Evolutionary conservation across 495 filamentous ascomycete species (phyloP).

Genomic region (Haplographium delicatum): DNA sequence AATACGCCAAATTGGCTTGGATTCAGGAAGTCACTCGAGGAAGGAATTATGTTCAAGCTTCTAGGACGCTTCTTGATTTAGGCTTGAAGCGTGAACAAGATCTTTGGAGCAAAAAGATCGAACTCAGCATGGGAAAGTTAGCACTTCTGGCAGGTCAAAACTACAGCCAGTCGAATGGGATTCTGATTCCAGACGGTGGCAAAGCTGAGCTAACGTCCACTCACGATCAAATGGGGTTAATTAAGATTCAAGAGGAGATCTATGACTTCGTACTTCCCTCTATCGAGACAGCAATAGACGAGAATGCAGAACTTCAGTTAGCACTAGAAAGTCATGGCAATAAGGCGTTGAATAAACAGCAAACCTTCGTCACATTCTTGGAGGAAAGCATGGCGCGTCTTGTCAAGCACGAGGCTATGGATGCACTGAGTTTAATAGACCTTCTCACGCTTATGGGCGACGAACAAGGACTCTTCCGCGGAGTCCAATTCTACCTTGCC

Average conservation of each 20-base stretch:
- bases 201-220: constrained; percentile 37
- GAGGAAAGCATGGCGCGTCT: constrained; percentile 58
- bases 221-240: constrained; percentile 58
- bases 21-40: constrained; percentile 82
- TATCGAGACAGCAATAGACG: constrained; percentile 66
- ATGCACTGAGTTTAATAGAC: constrained; percentile 67
- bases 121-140: constrained; percentile 84
- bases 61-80: constrained; percentile 56
- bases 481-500: constrained; percentile 50
- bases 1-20: constrained; percentile 78
- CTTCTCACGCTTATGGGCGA: constrained; percentile 65
- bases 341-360: constrained; percentile 49
- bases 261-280: constrained; percentile 46
- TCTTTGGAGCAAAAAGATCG: constrained; percentile 83
- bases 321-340: constrained; percentile 62
- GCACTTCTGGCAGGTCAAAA: constrained; percentile 52
- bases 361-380: constrained; percentile 60
- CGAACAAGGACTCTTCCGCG: constrained; percentile 33
- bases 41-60: constrained; percentile 65
- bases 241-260: constrained; percentile 64
- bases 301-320: constrained; percentile 67
- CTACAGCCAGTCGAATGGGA: constrained; percentile 23
- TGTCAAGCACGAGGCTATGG: constrained; percentile 61
- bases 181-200: constrained; percentile 31
- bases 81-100: constrained; percentile 64